phyloP scores from a whole-genome alignment of 2,329 filamentous ascomycete species.

The Trichoderma gracile region DNA sequence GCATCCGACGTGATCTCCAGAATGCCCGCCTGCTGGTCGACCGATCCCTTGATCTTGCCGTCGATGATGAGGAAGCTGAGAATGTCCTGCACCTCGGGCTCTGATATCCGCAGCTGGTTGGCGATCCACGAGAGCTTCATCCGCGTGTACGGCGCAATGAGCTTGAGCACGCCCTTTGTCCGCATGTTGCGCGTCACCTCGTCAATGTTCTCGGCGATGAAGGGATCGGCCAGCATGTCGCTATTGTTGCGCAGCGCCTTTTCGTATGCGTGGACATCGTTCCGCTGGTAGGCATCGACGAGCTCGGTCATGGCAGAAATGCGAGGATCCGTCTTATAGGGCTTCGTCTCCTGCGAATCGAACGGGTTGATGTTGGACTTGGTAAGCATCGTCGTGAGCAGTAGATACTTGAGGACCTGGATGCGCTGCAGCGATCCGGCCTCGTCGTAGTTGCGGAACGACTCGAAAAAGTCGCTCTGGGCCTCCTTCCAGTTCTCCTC shows the following conservation, averaged over 20 bases:
- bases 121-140: slow-evolving; percentile 89
- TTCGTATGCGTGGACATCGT: slow-evolving; percentile 92
- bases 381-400: slow-evolving; percentile 97
- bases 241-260: slow-evolving; percentile 82
- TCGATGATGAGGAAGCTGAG: slow-evolving; percentile 93
- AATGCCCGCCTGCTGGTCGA: slow-evolving; percentile 83
- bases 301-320: slow-evolving; percentile 97
- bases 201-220: slow-evolving; percentile 98
- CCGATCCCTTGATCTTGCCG: slow-evolving; percentile 80
- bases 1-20: slow-evolving; percentile 75
- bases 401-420: slow-evolving; percentile 94
- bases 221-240: slow-evolving; percentile 86
- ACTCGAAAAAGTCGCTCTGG: slow-evolving; percentile 97
- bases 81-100: slow-evolving; percentile 89
- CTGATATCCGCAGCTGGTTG: slow-evolving; percentile 79
- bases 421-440: slow-evolving; percentile 94
- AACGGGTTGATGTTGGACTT: slow-evolving; percentile 98
- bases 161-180: slow-evolving; percentile 88
- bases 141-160: slow-evolving; percentile 91
- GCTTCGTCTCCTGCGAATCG: slow-evolving; percentile 97
- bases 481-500: slow-evolving; percentile 99
- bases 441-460: slow-evolving; percentile 98
- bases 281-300: slow-evolving; percentile 92
- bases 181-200: slow-evolving; percentile 98
- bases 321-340: slow-evolving; percentile 91